These are phyloP conservation scores for Microbotryomycetes sp. DNA, from an alignment of 1,284 basidiomycete species.

Conservation along the genomic window DNA sequence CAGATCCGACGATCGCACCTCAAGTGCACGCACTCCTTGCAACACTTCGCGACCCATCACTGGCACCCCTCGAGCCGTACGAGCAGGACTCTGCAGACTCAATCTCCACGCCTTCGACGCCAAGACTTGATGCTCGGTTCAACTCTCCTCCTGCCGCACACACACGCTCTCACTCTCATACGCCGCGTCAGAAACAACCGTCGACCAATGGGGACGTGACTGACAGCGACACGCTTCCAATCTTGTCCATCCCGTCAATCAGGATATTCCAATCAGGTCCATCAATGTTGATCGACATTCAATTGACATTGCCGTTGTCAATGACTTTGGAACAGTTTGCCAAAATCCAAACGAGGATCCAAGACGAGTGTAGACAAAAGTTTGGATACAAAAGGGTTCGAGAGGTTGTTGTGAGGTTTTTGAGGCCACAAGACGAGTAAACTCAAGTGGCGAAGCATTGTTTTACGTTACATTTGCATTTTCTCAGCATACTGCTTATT, in stretches of 20 bases:
- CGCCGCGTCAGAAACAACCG: not conserved
- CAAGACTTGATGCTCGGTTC: too few relatives aligned
- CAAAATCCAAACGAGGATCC: conserved; percentile 7
- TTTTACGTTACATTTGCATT: too few relatives aligned
- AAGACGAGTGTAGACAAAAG: not conserved
- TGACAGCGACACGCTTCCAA: conserved; percentile 5
- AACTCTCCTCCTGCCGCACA: not conserved
- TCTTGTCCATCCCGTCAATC: conserved; percentile 25
- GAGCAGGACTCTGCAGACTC: not conserved
- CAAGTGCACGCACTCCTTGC: conserved; percentile 6
- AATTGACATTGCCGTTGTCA: conserved; percentile 10
- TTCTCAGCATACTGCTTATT: too few relatives aligned
- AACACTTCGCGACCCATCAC: conserved; percentile 7
- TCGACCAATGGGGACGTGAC: not conserved
- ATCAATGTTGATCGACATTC: conserved; percentile 21
- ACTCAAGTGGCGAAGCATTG: too few relatives aligned
- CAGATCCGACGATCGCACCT: conserved; percentile 13
- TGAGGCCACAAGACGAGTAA: conserved; percentile 4
- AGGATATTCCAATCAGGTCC: conserved; percentile 26
- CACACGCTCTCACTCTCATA: not conserved
- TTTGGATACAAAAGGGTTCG: conserved; percentile 19
- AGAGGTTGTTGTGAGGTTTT: conserved; percentile 27
- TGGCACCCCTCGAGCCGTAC: conserved; percentile 9
- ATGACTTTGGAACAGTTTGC: conserved; percentile 11
- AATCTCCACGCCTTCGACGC: not conserved